A percentile compares a stretch with the other conserved stretches of the same genome.
Conservation (phyloP, 305 asterid species). For the Fraxinus dipetala region DNA sequence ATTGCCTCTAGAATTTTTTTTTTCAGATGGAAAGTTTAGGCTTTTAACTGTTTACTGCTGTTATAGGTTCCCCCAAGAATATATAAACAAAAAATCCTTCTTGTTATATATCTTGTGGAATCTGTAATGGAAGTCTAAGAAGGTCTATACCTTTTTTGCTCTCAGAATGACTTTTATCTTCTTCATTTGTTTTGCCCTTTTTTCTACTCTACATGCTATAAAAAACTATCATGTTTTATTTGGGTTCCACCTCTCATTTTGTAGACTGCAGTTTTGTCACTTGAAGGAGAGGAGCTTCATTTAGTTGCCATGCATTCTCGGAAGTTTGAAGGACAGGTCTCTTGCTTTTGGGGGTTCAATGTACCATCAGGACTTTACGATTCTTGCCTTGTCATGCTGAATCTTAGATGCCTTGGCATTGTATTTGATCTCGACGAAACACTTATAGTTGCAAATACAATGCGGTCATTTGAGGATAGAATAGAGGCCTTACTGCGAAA, state of each 20-base stretch:
- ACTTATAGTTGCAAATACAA: conserved; percentile 86
- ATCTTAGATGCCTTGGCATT: conserved; percentile 92
- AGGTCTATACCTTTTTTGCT: not conserved
- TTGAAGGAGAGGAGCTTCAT: conserved; percentile 74
- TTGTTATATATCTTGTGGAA: not conserved
- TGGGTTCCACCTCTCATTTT: conserved; percentile 18
- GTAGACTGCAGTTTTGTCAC: conserved; percentile 80
- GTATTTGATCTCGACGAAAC: conserved; percentile 99
- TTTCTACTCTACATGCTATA: conserved; percentile 9
- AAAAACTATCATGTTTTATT: conserved; percentile 2
- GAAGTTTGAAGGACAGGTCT: conserved; percentile 53
- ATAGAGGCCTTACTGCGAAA: conserved; percentile 84
- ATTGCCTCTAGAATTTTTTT: not conserved
- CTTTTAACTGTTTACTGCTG: not conserved
- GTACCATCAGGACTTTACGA: conserved; percentile 65
- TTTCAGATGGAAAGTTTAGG: not conserved
- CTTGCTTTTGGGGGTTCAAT: conserved; percentile 91
- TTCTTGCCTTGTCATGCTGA: conserved; percentile 87
- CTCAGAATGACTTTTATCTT: not conserved
- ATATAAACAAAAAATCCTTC: not conserved
- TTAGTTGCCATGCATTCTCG: conserved; percentile 93
- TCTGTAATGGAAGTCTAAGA: not conserved
- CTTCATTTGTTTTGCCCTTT: conserved; percentile 10
- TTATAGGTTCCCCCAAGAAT: not conserved
- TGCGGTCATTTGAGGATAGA: conserved; percentile 94